Conservation (phyloP, 371 early-diverging fungal species). For the Rhizopus arrhizus region DNA sequence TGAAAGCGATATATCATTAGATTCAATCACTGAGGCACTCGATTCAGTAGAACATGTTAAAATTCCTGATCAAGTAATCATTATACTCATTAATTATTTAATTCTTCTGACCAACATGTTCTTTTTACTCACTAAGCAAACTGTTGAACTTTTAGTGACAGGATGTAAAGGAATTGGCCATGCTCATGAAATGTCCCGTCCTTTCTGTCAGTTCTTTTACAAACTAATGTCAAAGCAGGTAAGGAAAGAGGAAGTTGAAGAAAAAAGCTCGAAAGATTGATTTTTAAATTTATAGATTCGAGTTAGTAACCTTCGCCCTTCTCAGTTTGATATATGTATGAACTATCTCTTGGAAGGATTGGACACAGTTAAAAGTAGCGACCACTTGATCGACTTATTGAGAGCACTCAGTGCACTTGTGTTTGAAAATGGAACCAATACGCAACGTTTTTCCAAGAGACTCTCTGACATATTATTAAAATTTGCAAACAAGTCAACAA, state of each 20-base stretch:
- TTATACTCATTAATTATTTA: not conserved
- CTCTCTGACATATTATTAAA: conserved; percentile 32
- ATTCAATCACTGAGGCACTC: conserved; percentile 6
- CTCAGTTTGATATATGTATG: conserved; percentile 39
- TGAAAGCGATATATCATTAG: not conserved
- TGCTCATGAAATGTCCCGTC: conserved; percentile 31
- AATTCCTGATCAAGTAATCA: conserved; percentile 20
- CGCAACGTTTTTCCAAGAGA: conserved; percentile 30
- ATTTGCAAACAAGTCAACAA: conserved; percentile 35
- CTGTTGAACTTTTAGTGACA: conserved; percentile 43
- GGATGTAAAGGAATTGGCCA: conserved; percentile 42
- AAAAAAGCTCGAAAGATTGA: not conserved
- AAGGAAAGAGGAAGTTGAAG: not conserved
- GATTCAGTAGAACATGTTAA: conserved; percentile 18
- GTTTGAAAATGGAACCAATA: conserved; percentile 48
- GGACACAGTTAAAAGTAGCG: conserved; percentile 22
- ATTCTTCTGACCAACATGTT: not conserved
- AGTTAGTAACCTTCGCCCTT: conserved; percentile 33
- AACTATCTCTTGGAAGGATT: conserved; percentile 40
- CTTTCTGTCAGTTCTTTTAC: conserved; percentile 51
- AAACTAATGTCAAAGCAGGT: conserved; percentile 51
- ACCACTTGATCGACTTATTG: conserved; percentile 43
- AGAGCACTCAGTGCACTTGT: conserved; percentile 52
- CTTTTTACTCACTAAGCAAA: conserved; percentile 26
- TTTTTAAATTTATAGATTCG: conserved; percentile 29